Evolutionary conservation across 2,329 filamentous ascomycete genomes (phyloP).

Genomic region (Chaetomium strumarium): DNA sequence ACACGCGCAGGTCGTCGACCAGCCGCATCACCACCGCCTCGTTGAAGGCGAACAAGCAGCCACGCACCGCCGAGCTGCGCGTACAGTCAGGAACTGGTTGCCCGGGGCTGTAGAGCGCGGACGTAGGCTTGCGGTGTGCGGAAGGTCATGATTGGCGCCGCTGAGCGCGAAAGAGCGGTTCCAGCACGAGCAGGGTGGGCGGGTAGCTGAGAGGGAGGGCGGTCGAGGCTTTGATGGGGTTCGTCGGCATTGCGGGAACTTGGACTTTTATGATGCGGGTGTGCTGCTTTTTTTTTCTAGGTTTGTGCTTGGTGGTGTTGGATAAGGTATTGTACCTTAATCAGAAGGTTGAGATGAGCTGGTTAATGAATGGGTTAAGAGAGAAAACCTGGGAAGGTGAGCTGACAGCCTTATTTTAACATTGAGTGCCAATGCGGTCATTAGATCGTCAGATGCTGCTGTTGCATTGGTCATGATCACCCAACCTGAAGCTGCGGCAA

Average conservation of each 20-base stretch:
- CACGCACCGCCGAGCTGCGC: conserved; percentile 29
- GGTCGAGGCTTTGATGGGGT: conserved; percentile 21
- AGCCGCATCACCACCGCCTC: conserved; percentile 32
- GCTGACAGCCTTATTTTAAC: no score
- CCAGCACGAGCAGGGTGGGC: conserved; percentile 30
- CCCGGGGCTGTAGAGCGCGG: conserved; percentile 14
- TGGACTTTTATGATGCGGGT: neutral
- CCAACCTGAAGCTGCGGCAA: no score
- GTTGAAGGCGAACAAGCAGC: conserved; percentile 35
- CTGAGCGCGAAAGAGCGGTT: conserved; percentile 32
- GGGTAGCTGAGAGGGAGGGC: conserved; percentile 30
- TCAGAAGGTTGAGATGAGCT: no score
- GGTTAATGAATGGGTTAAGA: no score
- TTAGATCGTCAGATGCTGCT: no score
- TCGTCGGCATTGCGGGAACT: neutral
- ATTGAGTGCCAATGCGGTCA: no score
- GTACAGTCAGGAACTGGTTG: conserved; percentile 29
- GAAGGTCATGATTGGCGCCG: conserved; percentile 30
- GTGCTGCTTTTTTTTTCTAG: neutral
- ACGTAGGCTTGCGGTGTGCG: conserved; percentile 27
- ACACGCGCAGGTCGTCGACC: conserved; percentile 31
- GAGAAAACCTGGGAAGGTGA: no score
- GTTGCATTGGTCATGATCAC: no score
- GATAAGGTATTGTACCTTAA: no score
- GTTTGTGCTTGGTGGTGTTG: no score